Evolutionary conservation across 306 rosid genomes (phyloP).

Genomic region (Pterocarpus santalinus): DNA sequence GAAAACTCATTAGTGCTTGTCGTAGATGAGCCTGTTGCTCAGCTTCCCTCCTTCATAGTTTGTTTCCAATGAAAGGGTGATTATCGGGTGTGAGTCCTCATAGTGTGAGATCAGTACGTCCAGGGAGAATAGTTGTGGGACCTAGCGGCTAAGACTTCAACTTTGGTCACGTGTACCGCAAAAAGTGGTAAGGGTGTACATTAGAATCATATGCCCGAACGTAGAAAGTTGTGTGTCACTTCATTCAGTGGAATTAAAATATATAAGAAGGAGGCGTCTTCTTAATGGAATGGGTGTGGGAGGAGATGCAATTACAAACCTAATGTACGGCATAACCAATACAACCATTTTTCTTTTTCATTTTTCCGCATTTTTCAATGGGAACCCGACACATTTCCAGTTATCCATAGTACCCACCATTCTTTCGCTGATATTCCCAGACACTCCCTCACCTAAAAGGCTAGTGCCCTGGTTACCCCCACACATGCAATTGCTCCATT

Average conservation of each 20-base stretch:
- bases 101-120: neutral
- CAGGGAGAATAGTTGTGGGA: constrained; percentile 19
- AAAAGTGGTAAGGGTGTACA: constrained; percentile 32
- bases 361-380: neutral
- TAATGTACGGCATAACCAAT: constrained; percentile 41
- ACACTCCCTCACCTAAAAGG: neutral
- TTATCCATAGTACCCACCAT: constrained; percentile 28
- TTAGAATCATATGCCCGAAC: constrained; percentile 41
- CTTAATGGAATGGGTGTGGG: constrained; percentile 10
- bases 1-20: constrained; percentile 39
- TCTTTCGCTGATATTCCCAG: neutral
- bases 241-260: constrained; percentile 34
- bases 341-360: neutral
- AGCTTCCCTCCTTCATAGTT: constrained; percentile 20
- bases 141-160: neutral
- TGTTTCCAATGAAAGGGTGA: neutral
- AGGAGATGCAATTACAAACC: constrained; percentile 1
- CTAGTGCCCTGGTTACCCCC: neutral
- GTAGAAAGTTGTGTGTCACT: constrained; percentile 38
- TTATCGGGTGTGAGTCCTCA: constrained; percentile 7
- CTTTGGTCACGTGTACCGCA: constrained; percentile 41
- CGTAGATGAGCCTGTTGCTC: constrained; percentile 24
- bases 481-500: neutral
- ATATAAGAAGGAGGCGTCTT: neutral
- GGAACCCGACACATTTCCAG: neutral